These are phyloP conservation scores for Aspergillus sclerotioniger DNA, from an alignment of 495 filamentous ascomycete genomes.

Conservation along the genomic window DNA sequence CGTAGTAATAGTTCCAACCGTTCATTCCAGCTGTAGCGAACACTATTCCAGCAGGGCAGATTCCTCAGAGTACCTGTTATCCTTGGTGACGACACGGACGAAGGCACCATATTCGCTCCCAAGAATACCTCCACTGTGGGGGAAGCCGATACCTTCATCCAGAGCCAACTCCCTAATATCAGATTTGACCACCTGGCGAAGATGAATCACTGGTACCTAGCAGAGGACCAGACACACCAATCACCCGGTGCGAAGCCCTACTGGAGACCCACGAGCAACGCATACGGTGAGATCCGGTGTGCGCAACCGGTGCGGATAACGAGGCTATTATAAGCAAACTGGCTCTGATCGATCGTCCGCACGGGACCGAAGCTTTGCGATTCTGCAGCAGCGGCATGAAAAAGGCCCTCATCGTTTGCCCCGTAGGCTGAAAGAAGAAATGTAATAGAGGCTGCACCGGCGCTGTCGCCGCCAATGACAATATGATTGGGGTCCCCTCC, in stretches of 20 bases:
- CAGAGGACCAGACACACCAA: constrained; percentile 29
- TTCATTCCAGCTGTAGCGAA: constrained; percentile 35
- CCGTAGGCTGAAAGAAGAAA: constrained; percentile 66
- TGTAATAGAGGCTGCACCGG: constrained; percentile 65
- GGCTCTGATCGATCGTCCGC: constrained; percentile 56
- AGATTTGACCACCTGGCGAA: constrained; percentile 47
- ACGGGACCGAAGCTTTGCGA: constrained; percentile 64
- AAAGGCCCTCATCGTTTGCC: constrained; percentile 54
- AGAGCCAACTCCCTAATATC: constrained; percentile 62
- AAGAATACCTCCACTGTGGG: constrained; percentile 42
- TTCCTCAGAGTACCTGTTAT: constrained; percentile 71
- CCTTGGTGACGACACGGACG: constrained; percentile 58
- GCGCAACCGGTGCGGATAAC: constrained; percentile 53
- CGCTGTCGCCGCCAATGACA: constrained; percentile 69
- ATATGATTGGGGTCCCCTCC: constrained; percentile 72
- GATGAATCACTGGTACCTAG: constrained; percentile 61
- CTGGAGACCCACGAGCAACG: constrained; percentile 59
- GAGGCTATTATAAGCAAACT: constrained; percentile 65
- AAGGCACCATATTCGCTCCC: constrained; percentile 64
- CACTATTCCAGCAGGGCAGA: constrained; percentile 51
- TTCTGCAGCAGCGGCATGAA: constrained; percentile 63
- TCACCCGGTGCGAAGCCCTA: constrained; percentile 50
- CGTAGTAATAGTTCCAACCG: constrained; percentile 66
- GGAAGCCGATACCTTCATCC: constrained; percentile 53
- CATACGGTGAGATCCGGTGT: constrained; percentile 75